phyloP scores from a whole-genome alignment of 2,329 filamentous ascomycete genomes.

The Cladosporium sp. region DNA sequence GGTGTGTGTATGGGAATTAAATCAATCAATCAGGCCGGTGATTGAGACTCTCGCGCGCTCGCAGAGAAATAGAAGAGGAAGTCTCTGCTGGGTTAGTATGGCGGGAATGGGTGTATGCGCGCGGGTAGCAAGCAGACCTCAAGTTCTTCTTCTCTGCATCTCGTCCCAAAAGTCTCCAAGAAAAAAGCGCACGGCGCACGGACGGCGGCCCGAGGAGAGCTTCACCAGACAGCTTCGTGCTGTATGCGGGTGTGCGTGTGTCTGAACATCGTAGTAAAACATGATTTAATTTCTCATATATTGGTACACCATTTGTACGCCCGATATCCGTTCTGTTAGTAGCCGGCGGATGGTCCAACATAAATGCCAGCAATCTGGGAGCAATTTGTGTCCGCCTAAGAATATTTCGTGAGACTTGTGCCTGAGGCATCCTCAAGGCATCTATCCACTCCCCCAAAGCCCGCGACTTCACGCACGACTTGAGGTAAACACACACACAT shows the following conservation, averaged over 20 bases:
- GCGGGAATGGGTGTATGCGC: neutral
- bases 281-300: no score
- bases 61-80: neutral
- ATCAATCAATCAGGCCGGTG: conserved; percentile 5
- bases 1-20: neutral
- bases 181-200: neutral
- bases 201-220: neutral
- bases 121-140: conserved; percentile 6
- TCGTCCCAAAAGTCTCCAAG: conserved; percentile 8
- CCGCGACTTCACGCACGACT: neutral
- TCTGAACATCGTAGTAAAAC: no score
- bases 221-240: neutral
- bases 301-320: no score
- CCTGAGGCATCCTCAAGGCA: neutral
- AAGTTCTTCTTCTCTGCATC: conserved; percentile 7
- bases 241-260: neutral
- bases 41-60: conserved; percentile 13
- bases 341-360: no score
- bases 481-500: conserved; percentile 8
- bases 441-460: neutral
- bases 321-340: no score
- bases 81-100: conserved; percentile 18
- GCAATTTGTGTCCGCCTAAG: no score
- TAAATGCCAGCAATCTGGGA: no score
- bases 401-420: neutral